phyloP scores from a whole-genome alignment of 139 green algal species.

The Ulvella scutata region DNA sequence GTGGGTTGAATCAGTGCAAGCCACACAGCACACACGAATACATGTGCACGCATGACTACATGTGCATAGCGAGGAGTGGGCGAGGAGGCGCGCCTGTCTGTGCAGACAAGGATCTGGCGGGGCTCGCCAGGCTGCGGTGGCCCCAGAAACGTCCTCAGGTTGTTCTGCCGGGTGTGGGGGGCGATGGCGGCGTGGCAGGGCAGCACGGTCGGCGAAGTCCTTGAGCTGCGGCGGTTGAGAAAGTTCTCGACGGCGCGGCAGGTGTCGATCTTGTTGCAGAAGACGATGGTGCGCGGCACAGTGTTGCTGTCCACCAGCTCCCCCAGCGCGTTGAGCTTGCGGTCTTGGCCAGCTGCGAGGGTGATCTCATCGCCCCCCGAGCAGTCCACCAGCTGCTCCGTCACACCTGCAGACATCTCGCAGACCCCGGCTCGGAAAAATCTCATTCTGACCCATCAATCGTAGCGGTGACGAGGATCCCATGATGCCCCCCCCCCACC shows the following conservation, averaged over 20 bases:
- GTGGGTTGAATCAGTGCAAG: background rate
- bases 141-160: conserved; percentile 48
- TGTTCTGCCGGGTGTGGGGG: conserved; percentile 19
- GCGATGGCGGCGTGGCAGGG: conserved; percentile 74
- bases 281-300: conserved; percentile 39
- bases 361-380: conserved; percentile 65
- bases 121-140: conserved; percentile 3
- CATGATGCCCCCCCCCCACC: too few relatives aligned
- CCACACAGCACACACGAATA: background rate
- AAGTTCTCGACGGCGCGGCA: conserved; percentile 81
- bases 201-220: conserved; percentile 26
- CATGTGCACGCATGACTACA: background rate
- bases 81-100: conserved; percentile 25
- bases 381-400: conserved; percentile 89
- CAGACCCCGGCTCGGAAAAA: too few relatives aligned
- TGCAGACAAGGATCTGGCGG: conserved; percentile 52
- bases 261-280: conserved; percentile 87
- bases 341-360: conserved; percentile 47
- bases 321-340: conserved; percentile 60
- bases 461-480: too few relatives aligned
- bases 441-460: too few relatives aligned
- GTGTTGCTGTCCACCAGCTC: conserved; percentile 4
- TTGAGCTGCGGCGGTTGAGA: conserved; percentile 32
- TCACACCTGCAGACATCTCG: conserved; percentile 36
- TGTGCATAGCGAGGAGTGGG: background rate